phyloP scores from a whole-genome alignment of 495 filamentous ascomycete species.

The Astrothelium macrocarpum region DNA sequence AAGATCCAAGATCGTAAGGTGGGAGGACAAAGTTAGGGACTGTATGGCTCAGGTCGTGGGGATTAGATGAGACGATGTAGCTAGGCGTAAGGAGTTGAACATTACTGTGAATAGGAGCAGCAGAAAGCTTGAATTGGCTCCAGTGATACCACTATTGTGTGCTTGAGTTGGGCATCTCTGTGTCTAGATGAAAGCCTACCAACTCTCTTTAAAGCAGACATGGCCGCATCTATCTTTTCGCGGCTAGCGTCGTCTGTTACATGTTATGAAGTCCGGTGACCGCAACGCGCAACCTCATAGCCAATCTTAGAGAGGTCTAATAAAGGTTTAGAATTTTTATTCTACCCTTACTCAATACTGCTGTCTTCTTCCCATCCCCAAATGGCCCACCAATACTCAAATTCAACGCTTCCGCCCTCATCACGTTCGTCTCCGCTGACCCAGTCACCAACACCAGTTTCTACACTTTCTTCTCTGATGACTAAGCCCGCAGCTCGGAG shows the following conservation, averaged over 20 bases:
- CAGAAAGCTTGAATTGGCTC: background rate
- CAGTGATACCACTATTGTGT: background rate
- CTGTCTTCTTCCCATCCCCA: constrained; percentile 28
- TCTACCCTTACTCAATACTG: constrained; percentile 34
- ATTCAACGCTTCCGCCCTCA: background rate
- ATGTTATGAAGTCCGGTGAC: background rate
- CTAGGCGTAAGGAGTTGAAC: background rate
- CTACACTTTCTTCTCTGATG: constrained; percentile 49
- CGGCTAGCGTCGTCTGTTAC: background rate
- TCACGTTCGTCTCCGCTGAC: background rate
- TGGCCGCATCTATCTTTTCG: background rate
- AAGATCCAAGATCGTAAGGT: background rate
- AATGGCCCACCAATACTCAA: background rate
- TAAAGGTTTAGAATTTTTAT: background rate
- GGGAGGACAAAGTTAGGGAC: background rate
- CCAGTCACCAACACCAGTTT: constrained; percentile 65
- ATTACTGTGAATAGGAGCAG: background rate
- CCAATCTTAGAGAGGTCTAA: background rate
- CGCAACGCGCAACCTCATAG: background rate
- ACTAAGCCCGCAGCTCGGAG: constrained; percentile 46
- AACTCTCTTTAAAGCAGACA: background rate
- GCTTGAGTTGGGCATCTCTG: background rate
- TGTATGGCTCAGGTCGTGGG: background rate
- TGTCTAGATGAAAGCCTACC: background rate
- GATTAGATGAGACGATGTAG: background rate